Conservation (phyloP, 2,329 filamentous ascomycete genomes). For the Ustilaginoidea virens region DNA sequence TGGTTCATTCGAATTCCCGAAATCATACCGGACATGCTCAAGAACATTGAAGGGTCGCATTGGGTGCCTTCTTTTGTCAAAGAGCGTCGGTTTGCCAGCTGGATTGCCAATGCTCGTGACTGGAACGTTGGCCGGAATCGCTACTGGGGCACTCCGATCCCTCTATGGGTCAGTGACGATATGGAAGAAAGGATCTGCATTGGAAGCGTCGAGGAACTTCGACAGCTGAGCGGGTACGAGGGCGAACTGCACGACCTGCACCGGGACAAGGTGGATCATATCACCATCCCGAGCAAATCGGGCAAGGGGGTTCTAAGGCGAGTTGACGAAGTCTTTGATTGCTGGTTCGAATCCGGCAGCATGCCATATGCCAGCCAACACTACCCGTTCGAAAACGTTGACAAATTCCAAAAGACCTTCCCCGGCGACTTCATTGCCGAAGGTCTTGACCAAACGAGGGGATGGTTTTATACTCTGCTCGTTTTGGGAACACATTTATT, state of each 20-base stretch:
- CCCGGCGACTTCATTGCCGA: slow-evolving; percentile 92
- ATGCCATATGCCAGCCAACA: slow-evolving; percentile 90
- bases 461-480: slow-evolving; percentile 91
- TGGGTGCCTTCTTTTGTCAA: slow-evolving; percentile 90
- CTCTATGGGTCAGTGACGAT: slow-evolving; percentile 84
- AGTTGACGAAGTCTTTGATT: slow-evolving; percentile 84
- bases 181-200: slow-evolving; percentile 74
- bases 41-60: slow-evolving; percentile 75
- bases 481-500: slow-evolving; percentile 83
- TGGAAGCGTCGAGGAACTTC: slow-evolving; percentile 72
- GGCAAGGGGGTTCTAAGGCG: slow-evolving; percentile 73
- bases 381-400: slow-evolving; percentile 82
- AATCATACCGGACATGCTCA: slow-evolving; percentile 75
- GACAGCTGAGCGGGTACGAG: slow-evolving; percentile 69
- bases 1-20: slow-evolving; percentile 88
- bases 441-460: slow-evolving; percentile 82
- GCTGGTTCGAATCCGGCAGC: slow-evolving; percentile 91
- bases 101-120: slow-evolving; percentile 81
- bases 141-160: slow-evolving; percentile 91
- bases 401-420: slow-evolving; percentile 65
- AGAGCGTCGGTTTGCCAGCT: slow-evolving; percentile 78
- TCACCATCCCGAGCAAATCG: slow-evolving; percentile 81
- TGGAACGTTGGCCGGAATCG: slow-evolving; percentile 93
- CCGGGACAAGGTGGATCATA: slow-evolving; percentile 82
- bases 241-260: slow-evolving; percentile 78